These are phyloP conservation scores for Triticum dicoccoides DNA, from an alignment of 176 grass and related monocot genomes.

Conservation along the genomic window DNA sequence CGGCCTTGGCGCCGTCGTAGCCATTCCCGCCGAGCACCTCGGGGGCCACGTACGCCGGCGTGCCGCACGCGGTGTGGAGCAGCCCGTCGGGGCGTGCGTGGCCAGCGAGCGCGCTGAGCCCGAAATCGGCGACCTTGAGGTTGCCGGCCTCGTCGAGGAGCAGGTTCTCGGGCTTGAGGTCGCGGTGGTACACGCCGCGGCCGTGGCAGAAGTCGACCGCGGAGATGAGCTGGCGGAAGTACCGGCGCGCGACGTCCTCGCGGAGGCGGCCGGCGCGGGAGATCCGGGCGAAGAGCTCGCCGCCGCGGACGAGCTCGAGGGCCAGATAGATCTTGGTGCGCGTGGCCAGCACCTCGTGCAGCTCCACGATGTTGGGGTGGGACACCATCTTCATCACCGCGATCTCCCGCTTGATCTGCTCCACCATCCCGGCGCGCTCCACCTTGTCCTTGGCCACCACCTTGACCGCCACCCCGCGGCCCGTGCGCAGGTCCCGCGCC, in stretches of 20 bases:
- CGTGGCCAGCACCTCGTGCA: constrained; percentile 61
- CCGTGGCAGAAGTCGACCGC: constrained; percentile 63
- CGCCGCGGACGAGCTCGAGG: constrained; percentile 82
- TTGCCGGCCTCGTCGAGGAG: constrained; percentile 48
- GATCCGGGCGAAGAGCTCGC: constrained; percentile 80
- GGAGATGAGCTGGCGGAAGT: constrained; percentile 52
- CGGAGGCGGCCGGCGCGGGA: constrained; percentile 37
- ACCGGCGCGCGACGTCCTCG: constrained; percentile 34
- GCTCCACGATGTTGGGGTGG: constrained; percentile 58
- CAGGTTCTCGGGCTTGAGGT: constrained; percentile 63
- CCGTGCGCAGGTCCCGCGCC: constrained; percentile 44
- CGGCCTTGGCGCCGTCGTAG: constrained; percentile 56
- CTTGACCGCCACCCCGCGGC: constrained; percentile 44
- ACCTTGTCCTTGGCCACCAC: constrained; percentile 59
- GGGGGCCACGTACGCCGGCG: constrained; percentile 48
- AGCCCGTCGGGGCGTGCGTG: constrained; percentile 38
- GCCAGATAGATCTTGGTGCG: constrained; percentile 49
- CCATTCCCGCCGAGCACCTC: constrained; percentile 48
- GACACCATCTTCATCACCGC: constrained; percentile 50
- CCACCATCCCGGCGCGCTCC: constrained; percentile 45
- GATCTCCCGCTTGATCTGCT: constrained; percentile 68
- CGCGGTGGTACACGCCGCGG: constrained; percentile 45
- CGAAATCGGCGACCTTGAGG: constrained; percentile 57
- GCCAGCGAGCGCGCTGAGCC: constrained; percentile 40
- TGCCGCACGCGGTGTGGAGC: constrained; percentile 55